Evolutionary conservation across 768 basidiomycete genomes (phyloP).

Genomic region (Clitopilus passeckerianus): DNA sequence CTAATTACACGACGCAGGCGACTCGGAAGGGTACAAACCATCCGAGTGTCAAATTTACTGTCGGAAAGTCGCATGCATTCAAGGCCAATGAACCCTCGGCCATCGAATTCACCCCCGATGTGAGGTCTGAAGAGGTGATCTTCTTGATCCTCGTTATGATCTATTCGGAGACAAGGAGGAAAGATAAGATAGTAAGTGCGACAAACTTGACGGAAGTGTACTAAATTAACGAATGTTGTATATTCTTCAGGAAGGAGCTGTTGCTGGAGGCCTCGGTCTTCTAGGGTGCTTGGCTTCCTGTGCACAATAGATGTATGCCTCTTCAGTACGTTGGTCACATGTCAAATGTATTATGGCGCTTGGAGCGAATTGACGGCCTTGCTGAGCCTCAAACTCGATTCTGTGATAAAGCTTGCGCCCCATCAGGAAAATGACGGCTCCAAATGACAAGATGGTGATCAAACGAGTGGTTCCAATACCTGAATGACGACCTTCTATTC

Average conservation of each 20-base stretch:
- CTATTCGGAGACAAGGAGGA: constrained; percentile 33
- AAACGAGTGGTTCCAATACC: too few relatives aligned
- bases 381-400: background rate
- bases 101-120: background rate
- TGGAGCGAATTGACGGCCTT: background rate
- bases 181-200: constrained; percentile 29
- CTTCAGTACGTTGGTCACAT: background rate
- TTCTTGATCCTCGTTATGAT: constrained; percentile 34
- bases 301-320: background rate
- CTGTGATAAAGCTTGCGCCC: too few relatives aligned
- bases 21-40: background rate
- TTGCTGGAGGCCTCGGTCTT: background rate
- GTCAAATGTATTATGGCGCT: background rate
- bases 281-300: background rate
- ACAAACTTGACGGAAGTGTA: background rate
- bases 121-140: constrained; percentile 25
- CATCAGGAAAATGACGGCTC: too few relatives aligned
- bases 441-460: too few relatives aligned
- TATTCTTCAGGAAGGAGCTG: background rate
- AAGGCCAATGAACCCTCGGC: background rate
- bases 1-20: background rate
- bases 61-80: background rate
- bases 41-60: background rate
- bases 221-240: background rate
- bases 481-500: too few relatives aligned